Conservation (phyloP, 148 eudicot genomes). For the Persicaria tinctoria region DNA sequence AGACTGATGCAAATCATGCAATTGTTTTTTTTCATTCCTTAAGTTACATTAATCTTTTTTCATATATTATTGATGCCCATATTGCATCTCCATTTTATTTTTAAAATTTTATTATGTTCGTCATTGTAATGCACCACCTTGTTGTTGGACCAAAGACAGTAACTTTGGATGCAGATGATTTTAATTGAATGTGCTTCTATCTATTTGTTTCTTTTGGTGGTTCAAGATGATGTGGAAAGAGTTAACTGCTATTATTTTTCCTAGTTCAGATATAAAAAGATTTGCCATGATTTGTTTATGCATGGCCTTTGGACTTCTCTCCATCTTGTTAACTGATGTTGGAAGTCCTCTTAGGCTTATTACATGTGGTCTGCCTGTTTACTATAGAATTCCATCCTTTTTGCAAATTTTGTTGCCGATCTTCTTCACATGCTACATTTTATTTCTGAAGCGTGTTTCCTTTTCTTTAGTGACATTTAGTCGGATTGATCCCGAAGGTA, state of each 20-base stretch:
- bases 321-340: no score
- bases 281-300: background rate
- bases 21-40: background rate
- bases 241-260: background rate
- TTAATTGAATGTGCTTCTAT: background rate
- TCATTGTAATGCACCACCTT: background rate
- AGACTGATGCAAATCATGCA: background rate
- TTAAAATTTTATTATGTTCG: background rate
- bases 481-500: slow-evolving; percentile 81
- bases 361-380: no score
- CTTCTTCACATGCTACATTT: background rate
- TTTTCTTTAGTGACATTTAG: slow-evolving; percentile 66
- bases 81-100: background rate
- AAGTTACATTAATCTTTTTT: background rate
- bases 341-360: no score
- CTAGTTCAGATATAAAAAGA: background rate
- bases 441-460: background rate
- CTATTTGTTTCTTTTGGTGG: background rate
- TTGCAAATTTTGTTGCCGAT: background rate
- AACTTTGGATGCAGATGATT: background rate
- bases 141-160: background rate
- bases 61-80: background rate
- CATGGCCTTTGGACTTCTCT: background rate
- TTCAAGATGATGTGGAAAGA: background rate
- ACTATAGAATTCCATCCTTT: no score